Evolutionary conservation across 805 yeast species (phyloP), one percentile per base, ranked within the genome.

Genomic region (Kodamaea jinghongensis): DNA sequence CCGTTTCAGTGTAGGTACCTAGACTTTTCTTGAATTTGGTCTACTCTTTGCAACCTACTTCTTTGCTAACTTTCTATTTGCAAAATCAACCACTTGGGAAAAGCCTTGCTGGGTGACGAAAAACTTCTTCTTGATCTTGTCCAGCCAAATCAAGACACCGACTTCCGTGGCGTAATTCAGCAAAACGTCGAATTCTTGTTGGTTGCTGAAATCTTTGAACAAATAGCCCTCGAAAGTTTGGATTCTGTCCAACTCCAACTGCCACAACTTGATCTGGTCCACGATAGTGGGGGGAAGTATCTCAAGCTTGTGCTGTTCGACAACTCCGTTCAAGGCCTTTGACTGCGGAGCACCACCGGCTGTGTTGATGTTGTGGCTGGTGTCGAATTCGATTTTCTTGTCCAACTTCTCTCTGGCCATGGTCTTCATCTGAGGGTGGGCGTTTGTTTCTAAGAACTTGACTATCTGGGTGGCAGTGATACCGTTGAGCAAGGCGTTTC

Each of bases 201-300:
- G 83, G 44, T 73, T 83, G 16, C 82, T 71, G 59, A 93, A 93
- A 51, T 91, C 96, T 42, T 87, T 83, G 65, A 86, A 93, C 33
- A 93, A 62, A 43, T 83, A 89, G 0, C 99, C 99, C 20, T 82
- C 87, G 36, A 79, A 85, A 1, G 93, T 78, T 50, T 85, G 81
- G 48, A 93, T 86, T 63, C 99, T 77, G 60, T 93, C 98, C 65
- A 90, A 64, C 58, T 93, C 99, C 44, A 93, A 70, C 66, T 93
- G 98, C 99, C 99, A 93, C 38, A 93, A 71, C 56, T 81, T 83
- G 51, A 93, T 86, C 60, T 93, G 99, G 62, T 93, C 99, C 1
- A 87, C 86, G n/a, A 93, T 96, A 0, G 96, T 93, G 0, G 98
- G 96, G 3, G 98, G 98, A 4, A 86, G 59, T 9, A 93, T 67